Evolutionary conservation across 2,329 filamentous ascomycete species (phyloP), one percentile per base, ranked within the genome.

Genomic region (Trichoderma gracile): DNA sequence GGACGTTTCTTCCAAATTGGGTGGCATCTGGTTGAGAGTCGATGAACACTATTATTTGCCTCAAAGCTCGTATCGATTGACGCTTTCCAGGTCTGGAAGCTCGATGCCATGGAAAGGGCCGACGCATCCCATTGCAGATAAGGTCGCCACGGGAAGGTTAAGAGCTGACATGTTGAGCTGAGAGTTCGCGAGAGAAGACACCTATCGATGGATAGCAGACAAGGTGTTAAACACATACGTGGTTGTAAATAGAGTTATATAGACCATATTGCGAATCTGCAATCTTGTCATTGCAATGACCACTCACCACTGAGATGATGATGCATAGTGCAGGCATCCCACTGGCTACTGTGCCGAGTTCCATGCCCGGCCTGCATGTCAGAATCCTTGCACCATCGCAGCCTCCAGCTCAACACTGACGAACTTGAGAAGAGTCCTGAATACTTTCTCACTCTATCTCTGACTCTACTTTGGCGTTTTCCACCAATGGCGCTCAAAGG

Each of bases 341-440:
- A 49, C 56, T 38, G 52, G 52, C 15, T 42, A 43, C 52, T 55
- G 52, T 43, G 33, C 52, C 38, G 52, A 55, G 52, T n/a, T 54
- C 33, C 33, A 25, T 15, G 38, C 21, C 21, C 15, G 33, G 52
- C 19, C 52, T 33, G 40, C 52, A 42, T 40, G 43, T 14, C 30
- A 58, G 25, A 38, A 40, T n/a, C 14, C 30, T 21, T 58, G 27
- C n/a, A 14, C 27, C 19, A 23, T 7, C 8, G 14, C 25, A 38
- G 33, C 14, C 49, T 38, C 7, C 15, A 47, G 23, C 3, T 19
- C 15, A 19, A 55, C 23, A 25, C 17, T n/a, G 14, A n/a, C 15
- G 15, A 38, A 55, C 7, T 25, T 46, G 21, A n/a, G n/a, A 27
- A n/a, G 43, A 33, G 9, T 10, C 10, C 30, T 33, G 2, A 58